Evolutionary conservation across 345 rosid species (phyloP).

Genomic region (Moringa oleifera): DNA sequence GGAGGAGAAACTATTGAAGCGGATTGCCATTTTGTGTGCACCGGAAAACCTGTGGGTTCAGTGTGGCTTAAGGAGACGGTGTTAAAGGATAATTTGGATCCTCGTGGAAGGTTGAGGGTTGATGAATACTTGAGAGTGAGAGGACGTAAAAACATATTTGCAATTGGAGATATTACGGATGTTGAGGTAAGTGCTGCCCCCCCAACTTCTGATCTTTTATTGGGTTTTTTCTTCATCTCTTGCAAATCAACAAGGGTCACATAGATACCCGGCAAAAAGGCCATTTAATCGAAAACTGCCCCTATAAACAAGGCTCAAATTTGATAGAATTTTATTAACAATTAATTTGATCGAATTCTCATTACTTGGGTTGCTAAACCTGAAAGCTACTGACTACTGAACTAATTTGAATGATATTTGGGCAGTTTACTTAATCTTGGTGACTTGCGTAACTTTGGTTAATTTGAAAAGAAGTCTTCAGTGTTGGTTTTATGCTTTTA

Average conservation of each 20-base stretch:
- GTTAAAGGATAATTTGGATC: constrained; percentile 50
- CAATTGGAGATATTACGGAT: constrained; percentile 75
- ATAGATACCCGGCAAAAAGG: neutral
- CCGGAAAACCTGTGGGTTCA: constrained; percentile 57
- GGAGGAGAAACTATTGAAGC: constrained; percentile 61
- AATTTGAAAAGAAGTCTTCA: no score
- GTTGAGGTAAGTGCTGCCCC: constrained; percentile 42
- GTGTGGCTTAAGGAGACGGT: constrained; percentile 59
- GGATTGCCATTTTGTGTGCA: constrained; percentile 73
- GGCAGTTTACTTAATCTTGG: no score
- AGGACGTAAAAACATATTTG: constrained; percentile 49
- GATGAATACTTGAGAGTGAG: constrained; percentile 60
- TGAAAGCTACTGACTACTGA: no score
- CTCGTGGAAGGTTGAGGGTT: constrained; percentile 59
- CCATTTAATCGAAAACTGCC: neutral
- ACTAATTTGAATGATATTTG: no score
- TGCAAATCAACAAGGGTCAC: no score
- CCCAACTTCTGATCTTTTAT: neutral
- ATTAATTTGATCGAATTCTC: neutral
- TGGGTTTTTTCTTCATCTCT: no score
- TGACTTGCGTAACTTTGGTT: no score
- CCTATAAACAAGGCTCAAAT: neutral
- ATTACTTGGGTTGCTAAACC: no score
- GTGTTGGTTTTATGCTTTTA: neutral
- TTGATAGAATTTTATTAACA: neutral